Evolutionary conservation across 345 rosid species (phyloP).

Genomic region (Theobroma cacao): DNA sequence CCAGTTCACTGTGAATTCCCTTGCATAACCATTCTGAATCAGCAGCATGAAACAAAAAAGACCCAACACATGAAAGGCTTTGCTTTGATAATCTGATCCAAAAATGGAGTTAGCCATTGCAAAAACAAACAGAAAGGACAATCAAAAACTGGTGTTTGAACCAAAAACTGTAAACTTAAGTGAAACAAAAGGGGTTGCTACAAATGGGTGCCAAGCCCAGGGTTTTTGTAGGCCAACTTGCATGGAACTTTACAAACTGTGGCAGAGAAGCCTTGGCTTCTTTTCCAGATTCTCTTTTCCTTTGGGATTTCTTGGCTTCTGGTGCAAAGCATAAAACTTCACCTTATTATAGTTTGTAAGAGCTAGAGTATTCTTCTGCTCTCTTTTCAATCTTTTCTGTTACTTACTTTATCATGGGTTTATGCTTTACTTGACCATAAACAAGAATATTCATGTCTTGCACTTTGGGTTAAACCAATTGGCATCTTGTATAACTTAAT

Average conservation of each 20-base stretch:
- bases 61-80: constrained; percentile 27
- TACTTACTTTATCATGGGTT: constrained; percentile 14
- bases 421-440: constrained; percentile 42
- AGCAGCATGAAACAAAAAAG: constrained; percentile 39
- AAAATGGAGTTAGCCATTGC: constrained; percentile 31
- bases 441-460: constrained; percentile 39
- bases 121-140: background rate
- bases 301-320: constrained; percentile 45
- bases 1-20: constrained; percentile 65
- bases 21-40: constrained; percentile 42
- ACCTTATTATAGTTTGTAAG: background rate
- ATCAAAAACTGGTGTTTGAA: background rate
- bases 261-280: constrained; percentile 51
- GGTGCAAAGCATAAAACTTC: constrained; percentile 65
- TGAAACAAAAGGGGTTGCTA: constrained; percentile 2
- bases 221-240: constrained; percentile 59
- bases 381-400: background rate
- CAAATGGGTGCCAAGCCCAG: background rate
- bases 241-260: constrained; percentile 40
- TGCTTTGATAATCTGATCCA: constrained; percentile 11
- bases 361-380: background rate
- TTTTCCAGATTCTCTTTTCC: constrained; percentile 32
- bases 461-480: constrained; percentile 14
- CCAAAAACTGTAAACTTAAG: background rate
- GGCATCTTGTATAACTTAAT: background rate